phyloP scores from a whole-genome alignment of 345 rosid genomes.

The Melaleuca alternifolia region DNA sequence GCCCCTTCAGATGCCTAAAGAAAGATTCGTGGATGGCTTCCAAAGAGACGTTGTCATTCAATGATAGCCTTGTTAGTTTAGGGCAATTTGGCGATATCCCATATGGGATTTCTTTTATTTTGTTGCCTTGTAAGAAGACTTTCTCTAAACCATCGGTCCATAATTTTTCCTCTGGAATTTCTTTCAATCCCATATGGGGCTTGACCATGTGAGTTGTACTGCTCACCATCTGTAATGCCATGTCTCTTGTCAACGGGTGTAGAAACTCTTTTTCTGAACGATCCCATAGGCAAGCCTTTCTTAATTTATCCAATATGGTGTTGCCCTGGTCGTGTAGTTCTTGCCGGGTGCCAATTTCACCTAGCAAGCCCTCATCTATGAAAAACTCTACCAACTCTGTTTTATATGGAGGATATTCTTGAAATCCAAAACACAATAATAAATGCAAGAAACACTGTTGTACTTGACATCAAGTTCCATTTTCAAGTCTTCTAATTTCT shows the following conservation, averaged over 20 bases:
- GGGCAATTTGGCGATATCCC: neutral
- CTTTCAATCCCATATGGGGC: fast-evolving
- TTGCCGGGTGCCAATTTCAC: neutral
- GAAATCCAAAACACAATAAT: neutral
- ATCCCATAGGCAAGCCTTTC: neutral
- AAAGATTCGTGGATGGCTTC: neutral
- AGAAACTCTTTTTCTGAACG: neutral
- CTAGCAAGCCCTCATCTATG: constrained; percentile 10
- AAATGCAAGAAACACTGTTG: constrained; percentile 15
- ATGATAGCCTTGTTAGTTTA: neutral
- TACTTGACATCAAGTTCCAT: neutral
- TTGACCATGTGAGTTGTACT: neutral
- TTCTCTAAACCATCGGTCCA: neutral
- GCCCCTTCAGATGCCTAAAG: neutral
- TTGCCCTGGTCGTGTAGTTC: fast-evolving
- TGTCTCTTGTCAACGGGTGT: constrained; percentile 8
- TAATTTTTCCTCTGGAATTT: neutral
- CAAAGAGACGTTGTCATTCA: fast-evolving
- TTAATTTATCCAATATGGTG: neutral
- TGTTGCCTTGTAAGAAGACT: neutral
- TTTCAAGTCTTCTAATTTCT: neutral
- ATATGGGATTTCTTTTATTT: neutral
- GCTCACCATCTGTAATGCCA: constrained; percentile 1
- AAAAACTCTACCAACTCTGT: neutral
- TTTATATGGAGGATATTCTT: too few relatives aligned